Evolutionary conservation across 768 basidiomycete genomes (phyloP).

Genomic region (Hericium erinaceus): DNA sequence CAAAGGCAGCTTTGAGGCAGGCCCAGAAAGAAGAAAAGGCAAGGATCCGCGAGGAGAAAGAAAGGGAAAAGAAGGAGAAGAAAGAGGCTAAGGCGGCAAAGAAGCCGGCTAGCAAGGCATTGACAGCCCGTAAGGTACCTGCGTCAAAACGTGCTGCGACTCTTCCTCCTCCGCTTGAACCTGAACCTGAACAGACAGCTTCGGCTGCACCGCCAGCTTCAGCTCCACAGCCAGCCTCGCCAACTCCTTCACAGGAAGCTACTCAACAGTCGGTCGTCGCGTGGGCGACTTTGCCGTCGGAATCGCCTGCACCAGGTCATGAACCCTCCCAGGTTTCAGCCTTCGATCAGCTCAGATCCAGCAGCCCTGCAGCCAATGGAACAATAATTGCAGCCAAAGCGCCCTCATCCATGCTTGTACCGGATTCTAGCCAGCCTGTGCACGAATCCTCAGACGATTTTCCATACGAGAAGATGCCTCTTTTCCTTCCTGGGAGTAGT

Average conservation of each 20-base stretch:
- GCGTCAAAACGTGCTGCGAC: background rate
- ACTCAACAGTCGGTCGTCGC: background rate
- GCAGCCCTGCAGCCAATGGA: background rate
- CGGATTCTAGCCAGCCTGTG: background rate
- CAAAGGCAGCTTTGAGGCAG: background rate
- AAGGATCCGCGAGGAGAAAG: background rate
- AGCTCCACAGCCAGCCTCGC: background rate
- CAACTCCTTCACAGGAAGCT: background rate
- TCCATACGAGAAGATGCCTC: background rate
- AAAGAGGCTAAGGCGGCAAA: background rate
- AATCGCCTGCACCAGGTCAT: background rate
- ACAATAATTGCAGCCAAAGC: no score
- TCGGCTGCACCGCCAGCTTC: background rate
- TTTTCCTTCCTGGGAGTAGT: conserved; percentile 13
- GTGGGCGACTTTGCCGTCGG: background rate
- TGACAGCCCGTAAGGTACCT: background rate
- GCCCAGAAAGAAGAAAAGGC: background rate
- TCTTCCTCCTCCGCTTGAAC: background rate
- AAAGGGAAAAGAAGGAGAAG: background rate
- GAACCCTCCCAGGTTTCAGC: background rate
- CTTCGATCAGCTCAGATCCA: conserved; percentile 3
- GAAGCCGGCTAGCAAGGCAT: no score
- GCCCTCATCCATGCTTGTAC: background rate
- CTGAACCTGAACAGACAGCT: background rate
- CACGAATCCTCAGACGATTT: background rate